Evolutionary conservation across 1,284 basidiomycete species (phyloP).

Genomic region (Apiotrichum gracile): DNA sequence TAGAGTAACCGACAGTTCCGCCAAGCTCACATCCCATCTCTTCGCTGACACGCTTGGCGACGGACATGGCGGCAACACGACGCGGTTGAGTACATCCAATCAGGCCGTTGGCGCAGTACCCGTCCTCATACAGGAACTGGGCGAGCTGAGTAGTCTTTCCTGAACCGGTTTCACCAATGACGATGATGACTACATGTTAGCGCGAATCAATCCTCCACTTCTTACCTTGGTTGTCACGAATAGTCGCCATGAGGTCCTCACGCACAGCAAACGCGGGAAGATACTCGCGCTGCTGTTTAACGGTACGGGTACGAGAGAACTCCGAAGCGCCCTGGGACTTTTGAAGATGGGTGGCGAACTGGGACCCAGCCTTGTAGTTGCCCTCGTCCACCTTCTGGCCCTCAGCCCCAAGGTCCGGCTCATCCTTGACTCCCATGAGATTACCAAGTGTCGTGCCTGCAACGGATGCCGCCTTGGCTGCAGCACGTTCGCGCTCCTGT

Average conservation of each 20-base stretch:
- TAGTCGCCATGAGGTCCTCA: constrained; percentile 81
- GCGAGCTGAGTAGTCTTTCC: constrained; percentile 91
- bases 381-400: constrained; percentile 57
- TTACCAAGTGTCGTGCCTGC: constrained; percentile 93
- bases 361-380: constrained; percentile 87
- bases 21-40: constrained; percentile 84
- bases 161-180: constrained; percentile 92
- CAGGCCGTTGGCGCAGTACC: constrained; percentile 79
- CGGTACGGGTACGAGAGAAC: constrained; percentile 74
- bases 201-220: background rate
- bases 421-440: constrained; percentile 94
- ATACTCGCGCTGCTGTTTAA: constrained; percentile 95
- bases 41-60: constrained; percentile 96
- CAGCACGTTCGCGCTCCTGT: constrained; percentile 86
- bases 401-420: constrained; percentile 58
- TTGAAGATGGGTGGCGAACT: constrained; percentile 90
- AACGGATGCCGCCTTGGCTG: constrained; percentile 86
- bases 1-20: constrained; percentile 85
- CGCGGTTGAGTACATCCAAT: constrained; percentile 95
- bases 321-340: constrained; percentile 67
- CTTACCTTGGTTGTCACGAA: constrained; percentile 91
- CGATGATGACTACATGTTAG: constrained; percentile 64
- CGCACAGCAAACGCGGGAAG: constrained; percentile 96
- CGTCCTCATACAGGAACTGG: constrained; percentile 92
- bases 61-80: constrained; percentile 97